These are phyloP conservation scores for Neobulgaria alba DNA, from an alignment of 2,329 filamentous ascomycete species.

Conservation along the genomic window DNA sequence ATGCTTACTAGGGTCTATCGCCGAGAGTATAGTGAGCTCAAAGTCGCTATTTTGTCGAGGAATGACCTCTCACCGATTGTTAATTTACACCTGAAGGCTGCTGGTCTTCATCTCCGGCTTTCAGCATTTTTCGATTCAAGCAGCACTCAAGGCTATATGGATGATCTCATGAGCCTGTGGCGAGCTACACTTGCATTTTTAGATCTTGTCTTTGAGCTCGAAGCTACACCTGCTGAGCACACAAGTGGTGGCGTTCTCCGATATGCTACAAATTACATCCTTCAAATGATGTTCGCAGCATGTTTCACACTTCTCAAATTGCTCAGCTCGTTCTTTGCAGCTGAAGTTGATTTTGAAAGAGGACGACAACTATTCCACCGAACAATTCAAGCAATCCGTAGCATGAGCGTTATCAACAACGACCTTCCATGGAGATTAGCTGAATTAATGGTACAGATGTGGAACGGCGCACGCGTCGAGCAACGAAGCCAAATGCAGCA, in stretches of 20 bases:
- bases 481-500: constrained; percentile 34
- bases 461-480: constrained; percentile 49
- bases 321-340: constrained; percentile 67
- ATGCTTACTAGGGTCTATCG: constrained; percentile 60
- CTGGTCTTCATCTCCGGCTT: constrained; percentile 65
- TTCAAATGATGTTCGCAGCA: constrained; percentile 78
- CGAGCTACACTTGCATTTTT: constrained; percentile 62
- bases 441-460: constrained; percentile 82
- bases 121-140: constrained; percentile 77
- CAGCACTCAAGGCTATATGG: constrained; percentile 59
- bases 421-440: constrained; percentile 72
- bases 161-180: constrained; percentile 69
- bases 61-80: constrained; percentile 48
- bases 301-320: constrained; percentile 71
- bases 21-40: constrained; percentile 54
- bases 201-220: constrained; percentile 47
- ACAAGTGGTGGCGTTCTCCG: constrained; percentile 41
- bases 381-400: constrained; percentile 61
- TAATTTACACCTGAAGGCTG: constrained; percentile 62
- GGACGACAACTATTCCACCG: constrained; percentile 62
- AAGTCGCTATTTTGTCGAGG: constrained; percentile 49
- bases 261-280: constrained; percentile 67
- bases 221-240: constrained; percentile 39
- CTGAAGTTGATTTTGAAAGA: constrained; percentile 59
- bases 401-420: constrained; percentile 67